These are phyloP conservation scores for Alternaria ethzedia DNA, from an alignment of 2,329 filamentous ascomycete species.

Conservation along the genomic window DNA sequence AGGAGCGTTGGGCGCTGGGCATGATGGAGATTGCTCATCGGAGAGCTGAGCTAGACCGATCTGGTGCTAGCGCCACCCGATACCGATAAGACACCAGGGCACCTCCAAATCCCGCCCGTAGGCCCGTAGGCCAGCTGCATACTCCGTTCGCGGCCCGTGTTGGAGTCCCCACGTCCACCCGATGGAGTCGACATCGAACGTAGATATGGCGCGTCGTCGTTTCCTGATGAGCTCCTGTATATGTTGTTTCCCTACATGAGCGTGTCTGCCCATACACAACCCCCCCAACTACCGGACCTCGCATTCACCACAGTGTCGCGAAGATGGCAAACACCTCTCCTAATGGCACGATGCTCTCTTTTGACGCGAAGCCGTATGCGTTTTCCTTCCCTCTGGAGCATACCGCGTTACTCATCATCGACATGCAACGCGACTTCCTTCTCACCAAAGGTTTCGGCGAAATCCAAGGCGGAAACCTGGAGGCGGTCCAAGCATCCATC, in stretches of 20 bases:
- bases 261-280: not conserved
- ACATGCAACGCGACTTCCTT: slow-evolving; percentile 61
- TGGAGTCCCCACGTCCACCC: slow-evolving; percentile 5
- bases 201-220: not conserved
- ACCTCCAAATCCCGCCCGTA: slow-evolving; percentile 7
- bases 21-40: not conserved
- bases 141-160: not conserved
- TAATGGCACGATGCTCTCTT: slow-evolving; percentile 20
- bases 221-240: not conserved
- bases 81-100: slow-evolving; percentile 17
- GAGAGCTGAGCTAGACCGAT: not conserved
- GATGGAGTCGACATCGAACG: not conserved
- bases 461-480: slow-evolving; percentile 57
- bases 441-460: slow-evolving; percentile 59
- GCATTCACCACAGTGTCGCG: not conserved
- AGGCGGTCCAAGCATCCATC: slow-evolving; percentile 49
- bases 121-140: slow-evolving; percentile 23
- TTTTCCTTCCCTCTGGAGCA: slow-evolving; percentile 56
- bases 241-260: not conserved
- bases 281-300: not conserved
- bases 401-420: slow-evolving; percentile 59
- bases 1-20: not conserved
- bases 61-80: not conserved
- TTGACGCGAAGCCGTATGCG: slow-evolving; percentile 54
- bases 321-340: slow-evolving; percentile 7